Percentiles rank a stretch among this genome's conserved stretches.
These are phyloP conservation scores for Fusarium hainanense DNA, from an alignment of 2,329 filamentous ascomycete genomes.

Conservation along the genomic window DNA sequence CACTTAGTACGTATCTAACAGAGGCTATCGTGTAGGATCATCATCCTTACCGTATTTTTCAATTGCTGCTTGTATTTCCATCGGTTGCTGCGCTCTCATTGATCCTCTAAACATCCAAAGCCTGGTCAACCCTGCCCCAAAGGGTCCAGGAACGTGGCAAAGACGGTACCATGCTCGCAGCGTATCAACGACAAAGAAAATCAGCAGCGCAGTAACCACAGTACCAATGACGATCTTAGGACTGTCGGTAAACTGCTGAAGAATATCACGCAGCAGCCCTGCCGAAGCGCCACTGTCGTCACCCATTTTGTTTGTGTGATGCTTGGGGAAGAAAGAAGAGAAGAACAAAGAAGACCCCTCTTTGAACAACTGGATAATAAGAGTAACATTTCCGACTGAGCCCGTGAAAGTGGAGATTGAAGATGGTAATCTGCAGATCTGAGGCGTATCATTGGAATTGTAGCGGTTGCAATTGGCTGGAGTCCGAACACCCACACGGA, in stretches of 20 bases:
- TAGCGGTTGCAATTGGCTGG: not conserved
- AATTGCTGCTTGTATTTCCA: conserved; percentile 32
- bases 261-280: not conserved
- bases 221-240: not conserved
- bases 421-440: not conserved
- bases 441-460: not conserved
- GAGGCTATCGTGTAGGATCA: no score
- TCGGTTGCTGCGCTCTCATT: conserved; percentile 42
- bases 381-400: not conserved
- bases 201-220: not conserved
- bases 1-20: not conserved
- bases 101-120: conserved; percentile 48
- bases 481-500: not conserved
- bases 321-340: not conserved
- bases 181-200: conserved; percentile 25
- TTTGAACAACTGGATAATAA: not conserved
- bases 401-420: not conserved
- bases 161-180: conserved; percentile 47
- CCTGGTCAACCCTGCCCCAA: conserved; percentile 49
- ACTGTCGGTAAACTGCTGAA: not conserved
- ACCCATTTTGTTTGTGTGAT: not conserved
- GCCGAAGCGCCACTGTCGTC: not conserved
- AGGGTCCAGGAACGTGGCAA: conserved; percentile 51
- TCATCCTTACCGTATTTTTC: conserved; percentile 13
- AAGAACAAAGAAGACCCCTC: not conserved